phyloP scores from a whole-genome alignment of 805 yeast species.

The Suhomyces vadensis region DNA sequence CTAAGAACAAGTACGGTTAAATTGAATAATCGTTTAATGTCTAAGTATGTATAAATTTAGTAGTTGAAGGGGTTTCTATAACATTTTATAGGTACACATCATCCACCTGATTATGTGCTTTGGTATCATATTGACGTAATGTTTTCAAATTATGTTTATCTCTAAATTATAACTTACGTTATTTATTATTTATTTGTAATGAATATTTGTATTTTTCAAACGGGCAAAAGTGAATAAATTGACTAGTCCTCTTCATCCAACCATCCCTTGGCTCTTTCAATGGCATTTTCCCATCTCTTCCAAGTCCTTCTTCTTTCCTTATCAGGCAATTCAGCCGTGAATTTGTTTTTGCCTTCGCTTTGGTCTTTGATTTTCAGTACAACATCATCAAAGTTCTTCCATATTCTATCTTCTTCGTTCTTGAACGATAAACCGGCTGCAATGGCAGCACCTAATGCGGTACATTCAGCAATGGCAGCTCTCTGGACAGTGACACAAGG shows the following conservation, averaged over 20 bases:
- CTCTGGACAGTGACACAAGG: conserved; percentile 80
- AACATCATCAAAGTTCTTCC: conserved; percentile 77
- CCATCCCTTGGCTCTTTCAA: conserved; percentile 84
- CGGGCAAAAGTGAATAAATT: no score
- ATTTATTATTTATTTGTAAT: no score
- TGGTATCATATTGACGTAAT: no score
- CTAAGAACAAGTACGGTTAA: no score
- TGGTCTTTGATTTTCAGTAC: conserved; percentile 38
- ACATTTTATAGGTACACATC: no score
- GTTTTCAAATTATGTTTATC: no score
- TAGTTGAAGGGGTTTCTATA: no score
- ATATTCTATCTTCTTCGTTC: conserved; percentile 54
- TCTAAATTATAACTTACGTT: no score
- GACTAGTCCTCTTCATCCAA: conserved; percentile 47
- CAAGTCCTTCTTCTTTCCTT: conserved; percentile 61
- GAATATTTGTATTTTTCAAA: no score
- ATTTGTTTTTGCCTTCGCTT: conserved; percentile 27
- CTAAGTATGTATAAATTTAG: no score
- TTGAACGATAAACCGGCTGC: conserved; percentile 79
- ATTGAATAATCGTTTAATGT: no score
- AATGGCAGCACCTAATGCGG: conserved; percentile 94
- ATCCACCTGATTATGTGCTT: no score
- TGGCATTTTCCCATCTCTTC: conserved; percentile 83
- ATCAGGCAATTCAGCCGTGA: conserved; percentile 50
- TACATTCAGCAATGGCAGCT: conserved; percentile 83